phyloP scores from a whole-genome alignment of 306 rosid genomes.

The Fragaria nilgerrensis region DNA sequence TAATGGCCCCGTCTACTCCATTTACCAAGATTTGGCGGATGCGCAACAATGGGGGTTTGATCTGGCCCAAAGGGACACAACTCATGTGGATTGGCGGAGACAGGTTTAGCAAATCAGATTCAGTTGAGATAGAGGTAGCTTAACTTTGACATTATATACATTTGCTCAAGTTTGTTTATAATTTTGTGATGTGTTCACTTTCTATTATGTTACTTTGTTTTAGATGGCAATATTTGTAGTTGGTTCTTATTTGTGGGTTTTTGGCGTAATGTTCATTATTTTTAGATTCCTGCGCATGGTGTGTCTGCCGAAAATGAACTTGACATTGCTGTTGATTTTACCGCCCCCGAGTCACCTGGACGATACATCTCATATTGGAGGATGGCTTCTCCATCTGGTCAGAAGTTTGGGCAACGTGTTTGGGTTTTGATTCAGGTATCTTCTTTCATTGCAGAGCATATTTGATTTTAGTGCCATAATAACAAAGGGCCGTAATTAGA shows the following conservation, averaged over 20 bases:
- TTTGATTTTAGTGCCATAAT: neutral
- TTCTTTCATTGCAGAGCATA: neutral
- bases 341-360: conserved; percentile 68
- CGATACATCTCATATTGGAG: conserved; percentile 82
- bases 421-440: conserved; percentile 88
- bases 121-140: conserved; percentile 65
- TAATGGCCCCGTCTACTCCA: conserved; percentile 71
- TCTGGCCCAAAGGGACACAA: conserved; percentile 75
- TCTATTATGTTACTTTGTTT: conserved; percentile 2
- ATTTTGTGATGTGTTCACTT: neutral
- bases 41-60: conserved; percentile 63
- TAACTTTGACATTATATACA: conserved; percentile 2
- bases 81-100: conserved; percentile 84
- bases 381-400: conserved; percentile 71
- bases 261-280: neutral
- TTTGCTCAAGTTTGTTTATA: neutral
- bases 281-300: conserved; percentile 62
- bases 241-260: conserved; percentile 8
- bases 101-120: conserved; percentile 33
- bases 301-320: conserved; percentile 49
- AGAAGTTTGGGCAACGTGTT: conserved; percentile 82
- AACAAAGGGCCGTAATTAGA: neutral
- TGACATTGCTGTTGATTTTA: conserved; percentile 82
- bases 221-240: neutral
- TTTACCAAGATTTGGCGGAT: conserved; percentile 95